phyloP scores from a whole-genome alignment of 768 basidiomycete species.

The Floccularia luteovirens region DNA sequence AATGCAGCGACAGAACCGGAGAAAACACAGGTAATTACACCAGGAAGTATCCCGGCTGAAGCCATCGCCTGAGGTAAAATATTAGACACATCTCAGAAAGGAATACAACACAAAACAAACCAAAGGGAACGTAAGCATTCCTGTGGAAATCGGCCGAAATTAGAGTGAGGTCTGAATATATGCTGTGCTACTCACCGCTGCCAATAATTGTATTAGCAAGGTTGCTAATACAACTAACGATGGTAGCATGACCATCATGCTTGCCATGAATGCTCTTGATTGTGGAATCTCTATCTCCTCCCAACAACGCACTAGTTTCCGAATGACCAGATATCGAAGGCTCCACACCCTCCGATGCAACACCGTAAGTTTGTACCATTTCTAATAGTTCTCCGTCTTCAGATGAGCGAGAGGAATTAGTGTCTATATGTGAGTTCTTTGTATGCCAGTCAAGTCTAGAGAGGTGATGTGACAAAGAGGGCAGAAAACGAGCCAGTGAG shows the following conservation, averaged over 20 bases:
- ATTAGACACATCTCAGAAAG: background rate
- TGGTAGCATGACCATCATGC: slow-evolving; percentile 59
- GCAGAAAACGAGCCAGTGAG: slow-evolving; percentile 9
- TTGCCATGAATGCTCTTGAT: slow-evolving; percentile 12
- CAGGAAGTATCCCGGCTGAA: slow-evolving; percentile 83
- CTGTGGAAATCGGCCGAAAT: slow-evolving; percentile 25
- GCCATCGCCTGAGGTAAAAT: slow-evolving; percentile 67
- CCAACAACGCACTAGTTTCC: slow-evolving; percentile 59
- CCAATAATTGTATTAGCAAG: slow-evolving; percentile 89
- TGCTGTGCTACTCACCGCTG: slow-evolving; percentile 48
- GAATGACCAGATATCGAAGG: slow-evolving; percentile 18
- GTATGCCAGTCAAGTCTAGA: background rate
- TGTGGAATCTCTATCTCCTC: slow-evolving; percentile 23
- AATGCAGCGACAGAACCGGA: slow-evolving; percentile 74
- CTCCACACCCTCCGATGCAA: slow-evolving; percentile 30
- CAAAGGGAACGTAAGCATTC: slow-evolving; percentile 86
- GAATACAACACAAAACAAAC: slow-evolving; percentile 28
- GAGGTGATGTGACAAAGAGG: background rate
- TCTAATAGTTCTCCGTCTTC: slow-evolving; percentile 32
- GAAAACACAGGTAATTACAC: slow-evolving; percentile 79
- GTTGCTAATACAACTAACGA: slow-evolving; percentile 69
- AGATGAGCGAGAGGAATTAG: slow-evolving; percentile 2
- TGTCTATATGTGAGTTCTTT: background rate
- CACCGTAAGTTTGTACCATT: slow-evolving; percentile 68
- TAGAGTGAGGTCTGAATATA: slow-evolving; percentile 4